Evolutionary conservation across 2,329 filamentous ascomycete genomes (phyloP), one percentile per base, ranked within the genome.

Genomic region (Fusarium sp.): DNA sequence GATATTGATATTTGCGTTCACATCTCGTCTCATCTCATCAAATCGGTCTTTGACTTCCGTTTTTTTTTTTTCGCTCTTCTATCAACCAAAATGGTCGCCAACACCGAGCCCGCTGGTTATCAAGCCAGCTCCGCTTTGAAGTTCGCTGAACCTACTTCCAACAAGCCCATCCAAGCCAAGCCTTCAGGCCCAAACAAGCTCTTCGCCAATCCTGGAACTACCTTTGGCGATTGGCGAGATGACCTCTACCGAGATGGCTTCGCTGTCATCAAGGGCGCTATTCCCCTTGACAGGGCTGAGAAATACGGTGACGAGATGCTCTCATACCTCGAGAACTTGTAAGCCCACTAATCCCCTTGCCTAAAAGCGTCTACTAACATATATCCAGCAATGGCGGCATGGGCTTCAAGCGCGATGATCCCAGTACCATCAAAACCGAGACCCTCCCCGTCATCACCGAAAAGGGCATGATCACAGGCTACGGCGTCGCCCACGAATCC

Each of bases 381-480:
- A 13, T 1, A n/a, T 1, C 4, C 0, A 67, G 64, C 6, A 67
- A 67, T 6, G 54, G 64, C 1, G 64, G 64, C 6, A 53, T 67
- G 53, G 64, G 64, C 6, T 67, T 67, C 15, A 67, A 67, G 30
- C 64, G 53, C 1, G 53, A 67, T 0, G 53, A 67, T 0, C 63
- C 63, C 2, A 67, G 30, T 19, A 67, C 64, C 3, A 16, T 61
- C 21, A 61, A 67, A 13, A 53, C 43, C 0, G 64, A 61, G 5
- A 67, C 15, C 0, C 18, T 67, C 3, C 64, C 64, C 2, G 23
- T 67, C 1, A 67, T 67, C 2, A 67, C 63, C 3, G 64, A 67
- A 2, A 67, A 67, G 1, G 64, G 64, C 5, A 67, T 67, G 64
- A 67, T 67, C 7, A 67, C 50, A 3, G 64, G 63, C 21, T 67